These are phyloP conservation scores for Hortaea werneckii DNA, from an alignment of 2,329 filamentous ascomycete species.

Conservation along the genomic window DNA sequence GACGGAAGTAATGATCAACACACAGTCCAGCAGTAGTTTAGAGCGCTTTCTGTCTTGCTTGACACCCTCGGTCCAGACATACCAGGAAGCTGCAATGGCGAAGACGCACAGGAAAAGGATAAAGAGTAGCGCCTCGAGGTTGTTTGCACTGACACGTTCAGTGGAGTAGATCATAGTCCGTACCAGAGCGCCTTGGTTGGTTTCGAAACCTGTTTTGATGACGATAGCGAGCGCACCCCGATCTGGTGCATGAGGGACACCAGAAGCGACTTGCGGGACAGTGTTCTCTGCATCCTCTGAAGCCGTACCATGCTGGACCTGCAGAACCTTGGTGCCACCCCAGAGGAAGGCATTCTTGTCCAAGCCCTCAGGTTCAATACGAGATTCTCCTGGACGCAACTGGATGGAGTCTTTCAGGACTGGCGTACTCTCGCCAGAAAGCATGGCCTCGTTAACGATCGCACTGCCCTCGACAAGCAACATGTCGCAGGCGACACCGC, in stretches of 20 bases:
- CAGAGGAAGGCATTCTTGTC: constrained; percentile 97
- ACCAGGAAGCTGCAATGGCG: constrained; percentile 95
- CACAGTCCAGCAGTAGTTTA: constrained; percentile 91
- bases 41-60: constrained; percentile 89
- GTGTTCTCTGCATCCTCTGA: constrained; percentile 53
- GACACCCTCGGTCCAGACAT: constrained; percentile 97
- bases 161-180: constrained; percentile 99
- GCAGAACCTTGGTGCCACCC: constrained; percentile 93
- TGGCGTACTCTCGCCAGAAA: constrained; percentile 95
- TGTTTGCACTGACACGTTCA: constrained; percentile 97
- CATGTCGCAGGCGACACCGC: constrained; percentile 96
- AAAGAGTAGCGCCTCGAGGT: constrained; percentile 90
- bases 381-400: constrained; percentile 70
- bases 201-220: constrained; percentile 96
- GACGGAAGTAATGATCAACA: constrained; percentile 95
- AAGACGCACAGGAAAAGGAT: constrained; percentile 95
- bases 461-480: constrained; percentile 86
- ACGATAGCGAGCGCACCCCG: constrained; percentile 90
- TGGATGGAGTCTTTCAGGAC: constrained; percentile 93
- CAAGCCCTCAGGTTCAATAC: constrained; percentile 75
- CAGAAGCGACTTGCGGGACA: constrained; percentile 59
- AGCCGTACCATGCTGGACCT: constrained; percentile 77
- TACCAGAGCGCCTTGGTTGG: constrained; percentile 92
- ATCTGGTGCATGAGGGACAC: constrained; percentile 76
- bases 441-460: constrained; percentile 98